These are phyloP conservation scores for Pichia kluyveri DNA, from an alignment of 805 yeast genomes.

Conservation along the genomic window DNA sequence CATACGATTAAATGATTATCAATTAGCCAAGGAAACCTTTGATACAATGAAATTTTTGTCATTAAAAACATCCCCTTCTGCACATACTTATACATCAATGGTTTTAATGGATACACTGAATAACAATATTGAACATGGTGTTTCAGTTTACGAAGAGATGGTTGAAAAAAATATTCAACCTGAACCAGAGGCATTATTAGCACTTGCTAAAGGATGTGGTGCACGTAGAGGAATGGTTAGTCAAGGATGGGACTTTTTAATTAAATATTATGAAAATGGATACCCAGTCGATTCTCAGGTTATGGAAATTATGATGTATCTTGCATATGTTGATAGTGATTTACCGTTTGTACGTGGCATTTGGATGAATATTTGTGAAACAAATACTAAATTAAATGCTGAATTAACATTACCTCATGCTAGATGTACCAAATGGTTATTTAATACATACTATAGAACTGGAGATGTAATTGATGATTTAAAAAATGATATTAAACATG, in stretches of 20 bases:
- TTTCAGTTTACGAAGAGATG: constrained; percentile 74
- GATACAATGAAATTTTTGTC: constrained; percentile 81
- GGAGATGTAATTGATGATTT: constrained; percentile 5
- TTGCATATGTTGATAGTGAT: constrained; percentile 80
- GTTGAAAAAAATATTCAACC: constrained; percentile 24
- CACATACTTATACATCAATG: constrained; percentile 61
- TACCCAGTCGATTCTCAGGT: constrained; percentile 31
- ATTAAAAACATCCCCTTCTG: constrained; percentile 54
- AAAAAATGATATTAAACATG: constrained; percentile 1
- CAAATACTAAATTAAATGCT: constrained; percentile 14
- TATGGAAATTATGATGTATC: constrained; percentile 59
- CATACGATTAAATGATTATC: constrained; percentile 39
- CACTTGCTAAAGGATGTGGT: constrained; percentile 63
- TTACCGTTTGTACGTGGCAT: constrained; percentile 60
- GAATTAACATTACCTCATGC: constrained; percentile 14
- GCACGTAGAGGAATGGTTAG: constrained; percentile 36
- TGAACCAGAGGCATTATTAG: constrained; percentile 37
- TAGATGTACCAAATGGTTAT: constrained; percentile 29
- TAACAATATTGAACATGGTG: constrained; percentile 60
- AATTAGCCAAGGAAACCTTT: constrained; percentile 65
- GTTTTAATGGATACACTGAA: constrained; percentile 56
- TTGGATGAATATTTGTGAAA: constrained; percentile 28
- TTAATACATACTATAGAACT: constrained; percentile 29
- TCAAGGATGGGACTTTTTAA: constrained; percentile 72
- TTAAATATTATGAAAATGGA: constrained; percentile 46